A percentile compares a stretch with the other conserved stretches of the same genome.
phyloP scores from a whole-genome alignment of 1,139 yeast genomes.

The Meyerozyma carpophila region DNA sequence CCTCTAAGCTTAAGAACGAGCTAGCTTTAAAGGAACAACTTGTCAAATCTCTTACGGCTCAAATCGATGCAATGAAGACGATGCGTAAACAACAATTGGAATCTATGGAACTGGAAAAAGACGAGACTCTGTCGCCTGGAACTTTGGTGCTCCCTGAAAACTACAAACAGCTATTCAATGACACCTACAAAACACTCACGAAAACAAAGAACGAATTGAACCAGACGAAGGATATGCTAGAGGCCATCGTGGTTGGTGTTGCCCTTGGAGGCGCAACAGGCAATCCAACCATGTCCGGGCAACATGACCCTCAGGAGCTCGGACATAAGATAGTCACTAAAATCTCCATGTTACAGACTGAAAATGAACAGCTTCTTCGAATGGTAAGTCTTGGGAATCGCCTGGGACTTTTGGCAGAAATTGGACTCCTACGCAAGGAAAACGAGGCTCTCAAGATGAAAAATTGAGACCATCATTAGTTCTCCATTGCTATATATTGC shows the following conservation, averaged over 20 bases:
- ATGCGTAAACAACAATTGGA: conserved; percentile 5
- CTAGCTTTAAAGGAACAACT: conserved; percentile 30
- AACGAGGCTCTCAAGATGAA: conserved; percentile 1
- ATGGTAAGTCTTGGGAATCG: conserved; percentile 70
- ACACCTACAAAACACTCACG: conserved; percentile 45
- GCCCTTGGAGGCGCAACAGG: conserved; percentile 3
- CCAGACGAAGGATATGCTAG: conserved; percentile 18
- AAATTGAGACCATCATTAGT: neutral
- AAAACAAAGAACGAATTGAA: conserved; percentile 51
- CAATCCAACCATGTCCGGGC: conserved; percentile 23
- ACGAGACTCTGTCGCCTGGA: neutral
- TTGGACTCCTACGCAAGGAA: conserved; percentile 52
- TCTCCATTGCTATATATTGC: neutral
- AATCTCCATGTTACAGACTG: conserved; percentile 56
- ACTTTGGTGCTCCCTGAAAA: conserved; percentile 32
- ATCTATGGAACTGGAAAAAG: neutral
- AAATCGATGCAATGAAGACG: conserved; percentile 14
- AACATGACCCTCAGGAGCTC: conserved; percentile 69
- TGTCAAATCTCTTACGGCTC: conserved; percentile 30
- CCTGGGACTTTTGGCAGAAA: conserved; percentile 64
- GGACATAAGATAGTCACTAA: conserved; percentile 72
- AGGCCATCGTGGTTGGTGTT: conserved; percentile 2
- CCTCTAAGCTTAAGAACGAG: conserved; percentile 26
- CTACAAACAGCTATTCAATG: conserved; percentile 43
- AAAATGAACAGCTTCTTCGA: conserved; percentile 65